These are phyloP conservation scores for Naganishia cerealis DNA, from an alignment of 1,284 basidiomycete genomes.

Conservation along the genomic window DNA sequence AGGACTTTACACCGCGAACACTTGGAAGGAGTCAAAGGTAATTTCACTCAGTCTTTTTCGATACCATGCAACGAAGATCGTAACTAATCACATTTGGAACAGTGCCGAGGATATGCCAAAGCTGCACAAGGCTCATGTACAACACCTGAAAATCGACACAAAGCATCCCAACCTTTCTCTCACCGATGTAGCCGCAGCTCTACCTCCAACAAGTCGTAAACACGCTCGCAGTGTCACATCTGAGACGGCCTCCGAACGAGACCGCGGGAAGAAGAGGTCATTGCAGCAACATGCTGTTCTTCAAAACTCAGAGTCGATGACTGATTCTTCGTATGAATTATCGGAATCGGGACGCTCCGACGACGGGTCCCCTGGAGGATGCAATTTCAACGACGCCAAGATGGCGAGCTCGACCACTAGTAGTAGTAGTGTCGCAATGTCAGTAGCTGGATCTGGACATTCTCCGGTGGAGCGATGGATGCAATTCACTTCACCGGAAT, in stretches of 20 bases:
- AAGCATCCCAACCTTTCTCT: slow-evolving; percentile 44
- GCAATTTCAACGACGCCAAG: too few relatives aligned
- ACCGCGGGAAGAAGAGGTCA: slow-evolving; percentile 14
- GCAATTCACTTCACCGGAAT: slow-evolving; percentile 23
- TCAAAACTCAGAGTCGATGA: not conserved
- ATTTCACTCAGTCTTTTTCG: slow-evolving; percentile 8
- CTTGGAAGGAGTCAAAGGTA: slow-evolving; percentile 47
- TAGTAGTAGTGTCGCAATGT: not conserved
- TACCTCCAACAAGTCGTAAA: slow-evolving; percentile 35
- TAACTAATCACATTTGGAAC: not conserved
- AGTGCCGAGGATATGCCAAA: slow-evolving; percentile 44
- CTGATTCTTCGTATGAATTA: slow-evolving; percentile 6
- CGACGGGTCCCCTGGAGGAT: not conserved
- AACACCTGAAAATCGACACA: slow-evolving; percentile 20
- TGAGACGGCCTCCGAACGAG: slow-evolving; percentile 6
- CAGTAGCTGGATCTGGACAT: slow-evolving; percentile 3
- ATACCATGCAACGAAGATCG: not conserved
- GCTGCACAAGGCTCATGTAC: slow-evolving; percentile 36
- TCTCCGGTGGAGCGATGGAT: slow-evolving; percentile 22
- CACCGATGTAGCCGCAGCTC: slow-evolving; percentile 41
- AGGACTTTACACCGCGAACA: slow-evolving; percentile 1
- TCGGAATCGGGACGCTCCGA: slow-evolving; percentile 28
- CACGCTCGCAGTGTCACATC: slow-evolving; percentile 25
- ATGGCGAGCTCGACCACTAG: not conserved
- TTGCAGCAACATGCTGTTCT: not conserved